A percentile compares a stretch with the other conserved stretches of the same genome.
These are phyloP conservation scores for Pterocarpus macrocarpus DNA, from an alignment of 306 rosid species.

Conservation along the genomic window DNA sequence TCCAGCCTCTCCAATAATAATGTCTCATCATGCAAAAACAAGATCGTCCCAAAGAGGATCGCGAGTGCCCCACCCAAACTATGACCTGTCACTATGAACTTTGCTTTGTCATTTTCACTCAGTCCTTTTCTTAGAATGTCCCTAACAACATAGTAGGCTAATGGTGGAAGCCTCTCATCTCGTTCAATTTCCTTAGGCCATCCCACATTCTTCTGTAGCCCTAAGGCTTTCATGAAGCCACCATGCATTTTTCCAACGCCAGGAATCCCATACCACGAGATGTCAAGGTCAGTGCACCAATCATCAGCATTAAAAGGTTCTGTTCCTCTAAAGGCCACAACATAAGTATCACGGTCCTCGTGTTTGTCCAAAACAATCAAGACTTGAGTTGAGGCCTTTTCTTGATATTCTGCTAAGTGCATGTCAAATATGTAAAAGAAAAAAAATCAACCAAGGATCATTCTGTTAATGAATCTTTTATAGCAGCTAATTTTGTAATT, in stretches of 20 bases:
- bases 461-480: neutral
- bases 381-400: conserved; percentile 61
- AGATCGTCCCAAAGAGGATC: conserved; percentile 54
- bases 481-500: neutral
- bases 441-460: too few relatives aligned
- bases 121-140: conserved; percentile 42
- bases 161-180: neutral
- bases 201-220: conserved; percentile 51
- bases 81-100: conserved; percentile 61
- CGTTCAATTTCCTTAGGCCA: conserved; percentile 52
- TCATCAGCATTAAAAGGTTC: conserved; percentile 69
- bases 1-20: conserved; percentile 59
- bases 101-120: conserved; percentile 33
- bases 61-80: conserved; percentile 68
- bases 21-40: conserved; percentile 60
- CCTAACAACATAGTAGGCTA: conserved; percentile 64
- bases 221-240: conserved; percentile 79
- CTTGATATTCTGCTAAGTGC: conserved; percentile 57
- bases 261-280: conserved; percentile 68
- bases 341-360: conserved; percentile 44
- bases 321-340: conserved; percentile 77
- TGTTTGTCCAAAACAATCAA: conserved; percentile 57
- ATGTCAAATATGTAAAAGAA: neutral
- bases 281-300: conserved; percentile 67
- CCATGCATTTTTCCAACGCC: conserved; percentile 63